A percentile compares a stretch with the other conserved stretches of the same genome.
Evolutionary conservation across 2,329 filamentous ascomycete species (phyloP).

Genomic region (Podosphaera aphanis): DNA sequence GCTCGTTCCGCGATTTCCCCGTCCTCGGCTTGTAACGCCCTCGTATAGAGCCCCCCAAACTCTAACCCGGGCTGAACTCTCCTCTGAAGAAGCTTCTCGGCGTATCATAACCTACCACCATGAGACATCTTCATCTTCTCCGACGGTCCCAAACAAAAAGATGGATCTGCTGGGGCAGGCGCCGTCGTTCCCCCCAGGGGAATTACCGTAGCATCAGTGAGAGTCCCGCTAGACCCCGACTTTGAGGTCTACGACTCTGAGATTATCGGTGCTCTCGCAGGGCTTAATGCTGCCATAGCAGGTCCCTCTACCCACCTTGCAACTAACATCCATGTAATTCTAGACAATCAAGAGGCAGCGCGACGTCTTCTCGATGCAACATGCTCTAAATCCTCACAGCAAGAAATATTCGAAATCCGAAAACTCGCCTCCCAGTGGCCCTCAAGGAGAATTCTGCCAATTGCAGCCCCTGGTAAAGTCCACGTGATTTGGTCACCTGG

Average conservation of each 20-base stretch:
- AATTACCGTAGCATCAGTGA: neutral
- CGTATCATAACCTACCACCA: neutral
- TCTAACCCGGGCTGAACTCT: neutral
- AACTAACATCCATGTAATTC: neutral
- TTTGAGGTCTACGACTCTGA: constrained; percentile 1
- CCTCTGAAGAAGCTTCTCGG: neutral
- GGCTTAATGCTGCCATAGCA: constrained; percentile 1
- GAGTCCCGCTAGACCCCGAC: neutral
- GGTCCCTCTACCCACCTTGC: neutral
- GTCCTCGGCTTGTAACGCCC: neutral
- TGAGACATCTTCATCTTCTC: neutral
- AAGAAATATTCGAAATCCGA: constrained; percentile 1
- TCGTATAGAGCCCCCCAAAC: neutral
- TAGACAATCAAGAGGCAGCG: constrained; percentile 1
- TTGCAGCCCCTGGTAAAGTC: constrained; percentile 1
- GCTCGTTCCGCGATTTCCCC: neutral
- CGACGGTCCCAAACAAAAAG: neutral
- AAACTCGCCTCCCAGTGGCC: constrained; percentile 1
- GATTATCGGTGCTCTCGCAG: neutral
- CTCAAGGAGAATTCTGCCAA: neutral
- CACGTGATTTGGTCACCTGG: neutral
- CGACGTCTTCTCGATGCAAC: constrained; percentile 1
- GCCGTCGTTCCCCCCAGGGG: neutral
- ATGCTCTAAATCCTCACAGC: neutral
- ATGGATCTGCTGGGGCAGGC: neutral